A percentile compares a stretch with the other conserved stretches of the same genome.
Conservation (phyloP, 495 filamentous ascomycete genomes). For the Alectoria sarmentosa region DNA sequence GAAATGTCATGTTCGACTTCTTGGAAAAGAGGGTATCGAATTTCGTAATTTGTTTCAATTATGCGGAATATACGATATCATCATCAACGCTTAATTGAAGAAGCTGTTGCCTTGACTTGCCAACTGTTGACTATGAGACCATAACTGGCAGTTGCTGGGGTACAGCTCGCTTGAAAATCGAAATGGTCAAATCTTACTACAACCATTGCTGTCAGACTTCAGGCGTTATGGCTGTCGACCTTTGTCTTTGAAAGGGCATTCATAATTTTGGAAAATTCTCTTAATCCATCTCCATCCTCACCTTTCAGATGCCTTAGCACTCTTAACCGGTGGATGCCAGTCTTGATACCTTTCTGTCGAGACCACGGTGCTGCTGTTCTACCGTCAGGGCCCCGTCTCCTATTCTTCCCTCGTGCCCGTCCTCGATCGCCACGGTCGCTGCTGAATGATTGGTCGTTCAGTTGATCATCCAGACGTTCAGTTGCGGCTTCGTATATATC, state of each 20-base stretch:
- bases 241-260: not conserved
- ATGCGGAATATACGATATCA: not conserved
- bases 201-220: not conserved
- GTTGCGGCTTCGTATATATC: conserved; percentile 48
- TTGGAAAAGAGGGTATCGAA: not conserved
- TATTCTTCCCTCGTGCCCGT: conserved; percentile 10
- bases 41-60: not conserved
- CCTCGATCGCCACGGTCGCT: conserved; percentile 11
- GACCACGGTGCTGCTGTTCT: conserved; percentile 20
- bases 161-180: not conserved
- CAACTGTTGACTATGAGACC: not conserved
- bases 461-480: conserved; percentile 24
- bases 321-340: conserved; percentile 11
- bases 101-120: not conserved
- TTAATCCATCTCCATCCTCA: conserved; percentile 11
- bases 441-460: conserved; percentile 8
- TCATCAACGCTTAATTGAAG: not conserved
- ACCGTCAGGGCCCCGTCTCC: conserved; percentile 16
- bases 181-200: not conserved
- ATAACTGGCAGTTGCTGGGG: no score
- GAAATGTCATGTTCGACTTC: not conserved
- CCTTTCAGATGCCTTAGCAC: conserved; percentile 11
- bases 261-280: conserved; percentile 11
- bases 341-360: conserved; percentile 16
- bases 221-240: not conserved